Base-by-base conservation (phyloP, 176 grass and related monocot genomes). In the Rhynchospora breviuscula region DNA sequence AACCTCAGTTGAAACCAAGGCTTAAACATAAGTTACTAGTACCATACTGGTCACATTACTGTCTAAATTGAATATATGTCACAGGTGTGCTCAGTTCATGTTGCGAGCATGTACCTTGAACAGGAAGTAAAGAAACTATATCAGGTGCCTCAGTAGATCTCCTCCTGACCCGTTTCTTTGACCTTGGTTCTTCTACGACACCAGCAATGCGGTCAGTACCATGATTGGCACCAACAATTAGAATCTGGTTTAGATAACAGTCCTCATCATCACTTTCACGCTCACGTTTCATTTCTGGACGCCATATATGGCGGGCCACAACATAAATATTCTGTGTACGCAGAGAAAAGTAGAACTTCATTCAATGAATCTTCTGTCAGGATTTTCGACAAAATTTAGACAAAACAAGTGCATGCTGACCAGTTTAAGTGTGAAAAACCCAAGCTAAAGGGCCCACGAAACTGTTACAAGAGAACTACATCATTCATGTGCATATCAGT, bases 251-350 rank as follows among this genome's bases (percentile, higher is more conserved):
- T 78, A 92, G 80, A 65, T 92, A 88, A 83, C 90, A 92, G 8
- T 97, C 92, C 53, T 97, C 94, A 7, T 90, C 93, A 59, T 86
- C 88, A 57, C 90, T 92, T 59, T 70, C 59, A 62, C 84, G 87
- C 49, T 86, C 82, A 8, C 88, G 83, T 90, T 90, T 97, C 83
- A 90, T 51, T 40, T 86, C 87, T 3, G 92, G 86, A 5, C 85
- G 85, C 94, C 94, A 97, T 87, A 97, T 97, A 81, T 91, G 85
- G 4, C 87, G 80, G 19, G 92, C 92, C 71, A 97, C 82, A 57
- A 94, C 92, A 83, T 89, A 91, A 87, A 97, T 97, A 78, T 66
- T 66, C 80, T 82, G 80, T 47, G 40, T 25, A 66, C 10, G 1
- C 10, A 78, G 33, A 14, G 12, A 29, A 78, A 78, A 57, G 21